Evolutionary conservation across 176 grass and related monocot genomes (phyloP).

Genomic region (Oryza officinalis): DNA sequence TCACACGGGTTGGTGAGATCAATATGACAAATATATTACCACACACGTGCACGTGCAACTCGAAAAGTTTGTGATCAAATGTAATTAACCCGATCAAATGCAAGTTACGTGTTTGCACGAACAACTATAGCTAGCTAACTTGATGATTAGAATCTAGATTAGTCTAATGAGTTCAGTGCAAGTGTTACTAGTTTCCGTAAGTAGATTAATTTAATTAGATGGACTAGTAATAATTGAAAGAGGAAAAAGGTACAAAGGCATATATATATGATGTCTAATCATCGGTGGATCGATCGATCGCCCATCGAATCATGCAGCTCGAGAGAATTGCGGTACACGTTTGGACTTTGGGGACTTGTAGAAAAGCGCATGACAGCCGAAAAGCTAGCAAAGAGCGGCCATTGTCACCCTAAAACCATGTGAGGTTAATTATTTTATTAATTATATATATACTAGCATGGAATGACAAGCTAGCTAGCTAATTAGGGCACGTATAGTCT

Average conservation of each 20-base stretch:
- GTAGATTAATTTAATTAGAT: not conserved
- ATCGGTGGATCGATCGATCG: not conserved
- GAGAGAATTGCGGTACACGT: conserved; percentile 15
- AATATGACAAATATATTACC: conserved; percentile 14
- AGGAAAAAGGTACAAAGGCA: not conserved
- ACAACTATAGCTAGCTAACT: not conserved
- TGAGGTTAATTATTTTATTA: not conserved
- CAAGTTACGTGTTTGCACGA: conserved; percentile 26
- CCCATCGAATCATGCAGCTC: not conserved
- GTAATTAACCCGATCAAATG: not conserved
- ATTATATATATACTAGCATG: not conserved
- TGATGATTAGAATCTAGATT: not conserved
- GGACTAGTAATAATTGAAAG: not conserved
- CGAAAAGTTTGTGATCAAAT: not conserved
- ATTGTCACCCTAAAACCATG: not conserved
- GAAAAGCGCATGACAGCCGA: conserved; percentile 21
- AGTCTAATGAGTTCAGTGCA: not conserved
- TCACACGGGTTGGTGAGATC: conserved; percentile 24
- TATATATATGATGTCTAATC: not conserved
- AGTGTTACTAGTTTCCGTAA: not conserved
- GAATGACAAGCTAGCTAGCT: not conserved
- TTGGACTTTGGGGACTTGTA: not conserved
- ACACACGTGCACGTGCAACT: conserved; percentile 42
- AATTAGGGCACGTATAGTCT: not conserved
- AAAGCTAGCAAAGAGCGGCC: conserved; percentile 15